Conservation (phyloP, 2,329 filamentous ascomycete species). For the Penicillium sp. region DNA sequence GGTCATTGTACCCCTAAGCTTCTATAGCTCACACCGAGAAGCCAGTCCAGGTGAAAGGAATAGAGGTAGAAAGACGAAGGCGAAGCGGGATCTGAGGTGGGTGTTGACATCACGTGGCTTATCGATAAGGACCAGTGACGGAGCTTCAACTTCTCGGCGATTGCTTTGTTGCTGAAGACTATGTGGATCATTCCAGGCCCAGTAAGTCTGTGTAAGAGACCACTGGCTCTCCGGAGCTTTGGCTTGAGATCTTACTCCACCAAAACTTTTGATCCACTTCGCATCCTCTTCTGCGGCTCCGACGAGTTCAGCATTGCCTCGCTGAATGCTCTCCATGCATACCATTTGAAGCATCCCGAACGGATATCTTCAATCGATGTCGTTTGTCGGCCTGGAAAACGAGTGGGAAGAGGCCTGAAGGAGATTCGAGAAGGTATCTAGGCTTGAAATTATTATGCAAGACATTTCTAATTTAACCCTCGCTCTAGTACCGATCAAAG, state of each 20-base stretch:
- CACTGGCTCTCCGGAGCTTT: conserved; percentile 10
- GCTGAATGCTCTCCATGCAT: conserved; percentile 67
- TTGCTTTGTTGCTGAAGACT: not conserved
- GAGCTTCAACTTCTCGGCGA: conserved; percentile 5
- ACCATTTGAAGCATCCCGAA: conserved; percentile 55
- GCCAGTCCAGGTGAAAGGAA: conserved; percentile 11
- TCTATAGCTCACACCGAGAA: conserved; percentile 13
- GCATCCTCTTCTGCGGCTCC: conserved; percentile 91
- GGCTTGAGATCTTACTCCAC: conserved; percentile 30
- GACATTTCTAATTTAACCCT: conserved; percentile 8
- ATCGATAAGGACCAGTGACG: conserved; percentile 25
- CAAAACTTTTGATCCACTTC: conserved; percentile 59
- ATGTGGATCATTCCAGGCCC: conserved; percentile 31
- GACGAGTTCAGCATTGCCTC: conserved; percentile 86
- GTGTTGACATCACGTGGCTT: conserved; percentile 40
- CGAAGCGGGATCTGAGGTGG: conserved; percentile 22
- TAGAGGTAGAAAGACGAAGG: conserved; percentile 7
- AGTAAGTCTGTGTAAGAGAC: conserved; percentile 22
- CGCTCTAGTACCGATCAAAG: conserved; percentile 69
- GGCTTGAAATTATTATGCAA: not conserved
- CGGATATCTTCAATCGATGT: conserved; percentile 80
- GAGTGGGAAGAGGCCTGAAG: conserved; percentile 73
- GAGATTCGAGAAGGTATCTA: conserved; percentile 63
- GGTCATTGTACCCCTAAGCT: conserved; percentile 39
- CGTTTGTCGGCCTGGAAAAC: conserved; percentile 77